phyloP scores from a whole-genome alignment of 2,329 filamentous ascomycete species.

The Esteya vermicola region DNA sequence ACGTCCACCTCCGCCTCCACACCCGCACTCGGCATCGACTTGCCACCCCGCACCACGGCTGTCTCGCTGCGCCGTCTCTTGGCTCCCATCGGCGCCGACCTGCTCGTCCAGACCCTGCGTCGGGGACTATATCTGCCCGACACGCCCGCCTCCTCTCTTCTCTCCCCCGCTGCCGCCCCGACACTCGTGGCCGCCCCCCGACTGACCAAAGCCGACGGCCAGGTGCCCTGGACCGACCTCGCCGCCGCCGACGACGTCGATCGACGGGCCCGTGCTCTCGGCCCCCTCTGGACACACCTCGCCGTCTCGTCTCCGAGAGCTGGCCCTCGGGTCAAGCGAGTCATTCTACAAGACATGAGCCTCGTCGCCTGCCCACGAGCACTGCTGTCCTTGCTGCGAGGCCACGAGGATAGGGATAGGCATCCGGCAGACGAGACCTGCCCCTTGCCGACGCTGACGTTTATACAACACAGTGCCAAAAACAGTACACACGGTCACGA shows the following conservation, averaged over 20 bases:
- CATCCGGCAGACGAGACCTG: background rate
- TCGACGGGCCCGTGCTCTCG: conserved; percentile 44
- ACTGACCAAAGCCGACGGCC: conserved; percentile 48
- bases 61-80: conserved; percentile 34
- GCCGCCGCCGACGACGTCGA: conserved; percentile 20
- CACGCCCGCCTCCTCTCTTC: too few species aligned
- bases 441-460: conserved; percentile 5
- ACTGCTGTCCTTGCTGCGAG: conserved; percentile 2
- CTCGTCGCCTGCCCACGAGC: conserved; percentile 8
- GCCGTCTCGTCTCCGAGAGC: background rate
- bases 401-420: background rate
- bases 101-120: conserved; percentile 55
- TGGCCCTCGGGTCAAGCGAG: conserved; percentile 14
- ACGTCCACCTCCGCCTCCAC: too few species aligned
- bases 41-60: conserved; percentile 27
- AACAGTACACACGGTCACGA: background rate
- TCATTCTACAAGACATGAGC: conserved; percentile 24
- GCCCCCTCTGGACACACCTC: conserved; percentile 47
- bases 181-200: conserved; percentile 50
- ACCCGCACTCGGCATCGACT: conserved; percentile 39
- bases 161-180: conserved; percentile 17
- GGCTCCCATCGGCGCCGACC: conserved; percentile 48
- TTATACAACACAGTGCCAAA: conserved; percentile 1
- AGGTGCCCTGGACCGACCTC: conserved; percentile 40
- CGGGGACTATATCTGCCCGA: conserved; percentile 46